phyloP scores from a whole-genome alignment of 1,139 yeast genomes.

The Hanseniaspora uvarum region DNA sequence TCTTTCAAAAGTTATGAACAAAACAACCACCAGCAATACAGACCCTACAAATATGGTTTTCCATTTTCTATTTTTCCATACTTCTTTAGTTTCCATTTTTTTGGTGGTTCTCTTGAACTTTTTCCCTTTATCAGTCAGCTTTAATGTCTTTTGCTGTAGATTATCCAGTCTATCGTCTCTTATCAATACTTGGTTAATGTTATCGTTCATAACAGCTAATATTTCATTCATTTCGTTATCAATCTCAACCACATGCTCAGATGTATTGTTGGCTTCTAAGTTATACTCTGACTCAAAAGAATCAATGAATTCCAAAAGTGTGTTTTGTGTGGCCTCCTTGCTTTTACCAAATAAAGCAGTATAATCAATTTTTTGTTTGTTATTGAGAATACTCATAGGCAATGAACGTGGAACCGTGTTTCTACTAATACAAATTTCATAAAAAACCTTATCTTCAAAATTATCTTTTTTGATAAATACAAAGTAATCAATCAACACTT shows the following conservation, averaged over 20 bases:
- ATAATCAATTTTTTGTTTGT: constrained; percentile 15
- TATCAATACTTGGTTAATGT: constrained; percentile 56
- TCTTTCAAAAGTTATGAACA: constrained; percentile 21
- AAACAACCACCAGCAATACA: constrained; percentile 22
- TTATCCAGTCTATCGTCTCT: constrained; percentile 71
- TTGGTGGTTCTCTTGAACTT: constrained; percentile 66
- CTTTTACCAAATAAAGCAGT: neutral
- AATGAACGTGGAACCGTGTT: constrained; percentile 9
- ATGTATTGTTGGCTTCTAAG: constrained; percentile 18
- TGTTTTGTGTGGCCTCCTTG: neutral
- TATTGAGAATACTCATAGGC: constrained; percentile 23
- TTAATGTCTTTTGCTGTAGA: constrained; percentile 72
- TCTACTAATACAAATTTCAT: neutral
- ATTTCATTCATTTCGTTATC: constrained; percentile 30
- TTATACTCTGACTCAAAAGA: constrained; percentile 9
- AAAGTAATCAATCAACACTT: neutral
- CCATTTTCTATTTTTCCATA: constrained; percentile 54
- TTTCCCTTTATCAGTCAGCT: constrained; percentile 56
- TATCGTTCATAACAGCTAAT: constrained; percentile 52
- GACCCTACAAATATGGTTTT: constrained; percentile 34
- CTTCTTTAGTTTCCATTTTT: constrained; percentile 42
- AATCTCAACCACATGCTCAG: constrained; percentile 23
- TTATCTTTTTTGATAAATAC: neutral
- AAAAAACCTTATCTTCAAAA: neutral
- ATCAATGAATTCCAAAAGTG: neutral